Evolutionary conservation across 2,329 filamentous ascomycete species (phyloP).

Genomic region (Penicillium frequentans): DNA sequence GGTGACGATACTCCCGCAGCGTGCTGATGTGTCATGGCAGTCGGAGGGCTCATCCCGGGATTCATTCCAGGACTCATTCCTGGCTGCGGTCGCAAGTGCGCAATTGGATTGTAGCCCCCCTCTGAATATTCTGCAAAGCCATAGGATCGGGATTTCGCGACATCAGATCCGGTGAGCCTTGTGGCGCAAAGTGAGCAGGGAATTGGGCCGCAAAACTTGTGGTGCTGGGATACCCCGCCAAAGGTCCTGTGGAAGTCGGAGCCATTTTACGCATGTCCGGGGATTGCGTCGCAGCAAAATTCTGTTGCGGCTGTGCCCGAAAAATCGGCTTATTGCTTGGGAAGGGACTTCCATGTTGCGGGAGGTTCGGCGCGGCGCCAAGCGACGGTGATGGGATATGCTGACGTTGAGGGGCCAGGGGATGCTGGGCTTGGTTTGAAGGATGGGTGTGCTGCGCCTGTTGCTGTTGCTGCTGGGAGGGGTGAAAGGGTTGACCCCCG

Average conservation of each 20-base stretch:
- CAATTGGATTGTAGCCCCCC: conserved; percentile 30
- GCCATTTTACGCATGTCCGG: conserved; percentile 37
- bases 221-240: conserved; percentile 30
- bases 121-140: conserved; percentile 30
- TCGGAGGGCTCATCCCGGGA: conserved; percentile 28
- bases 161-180: conserved; percentile 31
- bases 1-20: conserved; percentile 31
- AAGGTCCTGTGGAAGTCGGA: conserved; percentile 28
- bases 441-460: conserved; percentile 19
- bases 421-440: conserved; percentile 19
- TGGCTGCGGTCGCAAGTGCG: conserved; percentile 29
- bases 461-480: conserved; percentile 25
- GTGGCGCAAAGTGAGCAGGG: conserved; percentile 28
- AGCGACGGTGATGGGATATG: conserved; percentile 33
- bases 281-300: conserved; percentile 24
- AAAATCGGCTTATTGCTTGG: conserved; percentile 28
- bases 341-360: conserved; percentile 29
- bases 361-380: conserved; percentile 21
- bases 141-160: conserved; percentile 28
- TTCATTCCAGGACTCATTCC: conserved; percentile 31
- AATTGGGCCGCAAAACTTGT: conserved; percentile 27
- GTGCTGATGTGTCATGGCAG: conserved; percentile 29
- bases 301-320: conserved; percentile 28
- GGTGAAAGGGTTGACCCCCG: conserved; percentile 32
- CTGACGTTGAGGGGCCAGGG: conserved; percentile 25